A percentile compares a stretch with the other conserved stretches of the same genome.
These are phyloP conservation scores for Panus rudis DNA, from an alignment of 768 basidiomycete genomes.

Conservation along the genomic window DNA sequence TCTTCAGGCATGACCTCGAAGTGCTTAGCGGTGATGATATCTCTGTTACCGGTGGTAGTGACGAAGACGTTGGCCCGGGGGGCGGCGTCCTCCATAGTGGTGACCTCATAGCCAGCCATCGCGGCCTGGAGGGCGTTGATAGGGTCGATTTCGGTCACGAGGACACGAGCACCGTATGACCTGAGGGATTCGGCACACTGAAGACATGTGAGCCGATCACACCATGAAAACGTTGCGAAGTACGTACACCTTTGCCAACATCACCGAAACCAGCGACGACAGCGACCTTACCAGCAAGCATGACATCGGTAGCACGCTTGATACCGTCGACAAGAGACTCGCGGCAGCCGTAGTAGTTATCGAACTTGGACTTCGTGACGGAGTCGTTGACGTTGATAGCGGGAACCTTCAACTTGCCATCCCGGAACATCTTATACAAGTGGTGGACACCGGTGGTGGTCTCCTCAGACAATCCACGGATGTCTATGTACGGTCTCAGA, in stretches of 20 bases:
- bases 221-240: neutral
- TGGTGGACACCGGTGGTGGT: constrained; percentile 99
- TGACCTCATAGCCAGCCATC: constrained; percentile 99
- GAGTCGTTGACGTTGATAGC: constrained; percentile 99
- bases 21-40: constrained; percentile 91
- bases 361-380: constrained; percentile 99
- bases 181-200: constrained; percentile 96
- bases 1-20: constrained; percentile 95
- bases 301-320: constrained; percentile 99
- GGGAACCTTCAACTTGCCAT: constrained; percentile 92
- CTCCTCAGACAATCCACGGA: constrained; percentile 96
- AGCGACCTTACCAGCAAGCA: constrained; percentile 99
- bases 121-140: constrained; percentile 99
- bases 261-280: constrained; percentile 99
- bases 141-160: constrained; percentile 98
- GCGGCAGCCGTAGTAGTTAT: constrained; percentile 98
- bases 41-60: constrained; percentile 97
- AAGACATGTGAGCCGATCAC: constrained; percentile 5
- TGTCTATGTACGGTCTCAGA: constrained; percentile 38
- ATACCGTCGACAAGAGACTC: constrained; percentile 99
- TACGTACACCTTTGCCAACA: constrained; percentile 95
- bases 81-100: constrained; percentile 97
- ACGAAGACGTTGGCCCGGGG: constrained; percentile 87
- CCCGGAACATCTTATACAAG: constrained; percentile 95
- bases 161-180: constrained; percentile 94